Conservation (phyloP, 2,329 filamentous ascomycete genomes). For the Stagonosporopsis cucurbitacearum region DNA sequence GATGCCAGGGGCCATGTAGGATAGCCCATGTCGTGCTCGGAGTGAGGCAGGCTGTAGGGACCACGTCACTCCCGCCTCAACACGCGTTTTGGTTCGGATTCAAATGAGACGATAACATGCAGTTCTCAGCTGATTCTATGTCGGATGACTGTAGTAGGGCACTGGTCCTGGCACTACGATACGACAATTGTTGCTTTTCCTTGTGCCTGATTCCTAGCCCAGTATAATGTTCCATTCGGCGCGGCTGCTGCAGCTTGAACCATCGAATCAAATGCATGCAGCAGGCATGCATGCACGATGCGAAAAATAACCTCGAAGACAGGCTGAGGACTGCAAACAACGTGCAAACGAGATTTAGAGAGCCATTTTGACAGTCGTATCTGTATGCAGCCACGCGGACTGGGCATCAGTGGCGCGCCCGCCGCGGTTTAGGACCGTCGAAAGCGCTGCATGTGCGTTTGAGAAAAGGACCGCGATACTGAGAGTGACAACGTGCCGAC, state of each 20-base stretch:
- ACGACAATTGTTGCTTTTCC: neutral
- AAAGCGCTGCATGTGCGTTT: neutral
- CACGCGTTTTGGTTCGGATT: neutral
- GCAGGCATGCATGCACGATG: neutral
- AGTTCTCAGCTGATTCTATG: neutral
- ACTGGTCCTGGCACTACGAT: neutral
- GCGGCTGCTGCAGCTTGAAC: too few relatives aligned
- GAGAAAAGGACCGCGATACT: too few relatives aligned
- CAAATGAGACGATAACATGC: neutral
- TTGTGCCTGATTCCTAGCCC: neutral
- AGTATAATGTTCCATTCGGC: neutral
- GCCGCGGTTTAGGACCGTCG: neutral
- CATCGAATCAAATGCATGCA: neutral
- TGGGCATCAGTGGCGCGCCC: neutral
- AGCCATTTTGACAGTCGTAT: neutral
- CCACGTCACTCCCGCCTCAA: neutral
- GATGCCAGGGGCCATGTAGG: neutral
- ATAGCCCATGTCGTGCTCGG: neutral
- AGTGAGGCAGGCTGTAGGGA: neutral
- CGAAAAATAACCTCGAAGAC: neutral
- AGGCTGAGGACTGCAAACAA: neutral
- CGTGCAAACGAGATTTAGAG: neutral
- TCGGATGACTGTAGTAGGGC: neutral
- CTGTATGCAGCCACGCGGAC: neutral
- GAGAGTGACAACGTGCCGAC: too few relatives aligned